Base-by-base conservation (phyloP, 2,329 filamentous ascomycete genomes). In the Hymenotorrendiella dingleyae region DNA sequence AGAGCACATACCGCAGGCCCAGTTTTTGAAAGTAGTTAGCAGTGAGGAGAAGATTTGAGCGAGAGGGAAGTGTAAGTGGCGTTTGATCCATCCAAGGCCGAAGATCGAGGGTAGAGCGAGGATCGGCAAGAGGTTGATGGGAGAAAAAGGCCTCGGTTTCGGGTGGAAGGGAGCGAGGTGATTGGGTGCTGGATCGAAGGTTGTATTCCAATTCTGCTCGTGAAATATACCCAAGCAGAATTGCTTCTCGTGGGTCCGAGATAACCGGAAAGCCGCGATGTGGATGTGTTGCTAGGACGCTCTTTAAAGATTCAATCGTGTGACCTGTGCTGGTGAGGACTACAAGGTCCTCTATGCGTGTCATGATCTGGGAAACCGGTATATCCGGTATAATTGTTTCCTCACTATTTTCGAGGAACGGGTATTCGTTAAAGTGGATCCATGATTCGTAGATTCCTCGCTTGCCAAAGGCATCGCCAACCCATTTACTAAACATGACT, bases 21-120 rank as follows among this genome's bases (percentile, higher is more conserved):
- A 98, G 77, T 61, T 91, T 91, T 68, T 95, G 89, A 66, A 98
- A 97, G 74, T 98, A 94, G 44, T 78, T 82, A 19, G 94, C 82
- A 3, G 86, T 87, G n/a, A 97, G 76, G 60, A 90, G 82, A 47
- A 98, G 79, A 46, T 74, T 83, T 12, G 82, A 81, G 49, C 81
- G 78, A 17, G 80, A 81, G 30, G 88, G 86, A 14, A 97, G 72
- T 1, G 93, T 97, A 35, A 98, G 85, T 1, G 93, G 93, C 0
- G 93, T 98, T 64, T 96, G 91, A 64, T 98, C 93, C 89, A 98
- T 96, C 93, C 93, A 98, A 2, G 90, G 90, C 6, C 91, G 74
- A 9, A 98, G 74, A 65, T 98, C 93, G 28, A 98, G 78, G 1
- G 84, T 89, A 12, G 79, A 74, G 16, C 75, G 71, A 1, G 86